These are phyloP conservation scores for Triticum timopheevii DNA, from an alignment of 176 grass and related monocot species.

Conservation along the genomic window DNA sequence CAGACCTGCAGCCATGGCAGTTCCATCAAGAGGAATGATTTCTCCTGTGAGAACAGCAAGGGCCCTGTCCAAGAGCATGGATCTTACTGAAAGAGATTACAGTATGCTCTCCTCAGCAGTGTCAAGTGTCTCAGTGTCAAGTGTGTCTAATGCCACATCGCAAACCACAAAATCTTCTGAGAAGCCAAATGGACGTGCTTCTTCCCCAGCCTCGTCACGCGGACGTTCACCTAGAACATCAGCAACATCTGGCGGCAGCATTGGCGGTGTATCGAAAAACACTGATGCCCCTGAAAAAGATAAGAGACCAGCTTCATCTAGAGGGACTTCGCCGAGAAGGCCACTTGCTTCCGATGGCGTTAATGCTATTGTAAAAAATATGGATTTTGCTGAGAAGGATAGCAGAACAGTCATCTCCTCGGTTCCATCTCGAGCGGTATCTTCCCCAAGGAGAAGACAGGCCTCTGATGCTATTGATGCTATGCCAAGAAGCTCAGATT, in stretches of 20 bases:
- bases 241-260: constrained; percentile 33
- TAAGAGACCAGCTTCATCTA: constrained; percentile 39
- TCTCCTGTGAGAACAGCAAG: constrained; percentile 32
- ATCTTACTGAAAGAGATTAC: constrained; percentile 44
- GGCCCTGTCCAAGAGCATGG: constrained; percentile 29
- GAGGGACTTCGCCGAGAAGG: constrained; percentile 54
- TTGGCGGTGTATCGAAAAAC: constrained; percentile 19
- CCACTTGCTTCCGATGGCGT: constrained; percentile 37
- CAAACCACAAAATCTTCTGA: constrained; percentile 38
- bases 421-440: constrained; percentile 29
- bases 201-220: constrained; percentile 27
- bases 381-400: constrained; percentile 41
- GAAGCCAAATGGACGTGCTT: constrained; percentile 27
- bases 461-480: constrained; percentile 43
- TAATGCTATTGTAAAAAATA: constrained; percentile 30
- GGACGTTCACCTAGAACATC: constrained; percentile 48
- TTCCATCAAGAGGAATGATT: constrained; percentile 25
- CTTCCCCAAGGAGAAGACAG: constrained; percentile 53
- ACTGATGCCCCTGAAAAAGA: constrained; percentile 40
- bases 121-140: background rate
- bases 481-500: constrained; percentile 23
- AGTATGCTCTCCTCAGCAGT: constrained; percentile 2
- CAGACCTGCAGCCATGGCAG: constrained; percentile 29
- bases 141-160: constrained; percentile 39
- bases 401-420: constrained; percentile 32